Evolutionary conservation across 140 eudicot species (phyloP).

Genomic region (Bidens hawaiensis): DNA sequence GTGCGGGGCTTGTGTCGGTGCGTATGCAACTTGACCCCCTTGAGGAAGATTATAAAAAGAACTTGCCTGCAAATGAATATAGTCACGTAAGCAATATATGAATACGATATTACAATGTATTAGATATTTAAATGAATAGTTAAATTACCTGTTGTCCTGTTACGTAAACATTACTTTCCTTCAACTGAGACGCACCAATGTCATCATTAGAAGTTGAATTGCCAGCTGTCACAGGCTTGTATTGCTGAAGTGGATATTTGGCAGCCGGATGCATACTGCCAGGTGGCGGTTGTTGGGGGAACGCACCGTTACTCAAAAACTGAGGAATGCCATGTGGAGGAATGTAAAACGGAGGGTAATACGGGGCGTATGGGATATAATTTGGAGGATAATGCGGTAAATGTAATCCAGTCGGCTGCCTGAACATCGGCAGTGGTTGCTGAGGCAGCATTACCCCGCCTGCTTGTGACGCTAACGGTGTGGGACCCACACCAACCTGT

Average conservation of each 20-base stretch:
- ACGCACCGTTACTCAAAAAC: slow-evolving; percentile 69
- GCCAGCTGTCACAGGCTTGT: slow-evolving; percentile 60
- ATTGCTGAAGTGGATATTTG: slow-evolving; percentile 72
- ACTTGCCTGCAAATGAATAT: slow-evolving; percentile 29
- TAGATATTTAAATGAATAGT: neutral
- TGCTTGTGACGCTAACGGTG: slow-evolving; percentile 73
- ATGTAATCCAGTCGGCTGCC: slow-evolving; percentile 83
- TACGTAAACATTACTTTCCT: slow-evolving; percentile 66
- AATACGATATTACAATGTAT: neutral
- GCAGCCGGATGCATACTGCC: slow-evolving; percentile 59
- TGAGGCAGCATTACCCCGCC: slow-evolving; percentile 80
- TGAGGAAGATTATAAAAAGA: slow-evolving; percentile 80
- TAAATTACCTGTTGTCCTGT: slow-evolving; percentile 69
- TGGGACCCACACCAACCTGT: slow-evolving; percentile 67
- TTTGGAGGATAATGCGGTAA: slow-evolving; percentile 81
- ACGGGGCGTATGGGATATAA: slow-evolving; percentile 68
- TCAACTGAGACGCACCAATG: slow-evolving; percentile 58
- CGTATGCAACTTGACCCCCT: slow-evolving; percentile 67
- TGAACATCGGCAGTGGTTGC: slow-evolving; percentile 71
- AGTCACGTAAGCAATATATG: neutral
- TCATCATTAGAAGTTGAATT: slow-evolving; percentile 70
- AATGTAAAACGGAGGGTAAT: slow-evolving; percentile 59
- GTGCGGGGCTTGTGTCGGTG: slow-evolving; percentile 66
- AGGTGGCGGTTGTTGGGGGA: slow-evolving; percentile 76
- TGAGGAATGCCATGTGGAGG: slow-evolving; percentile 78